phyloP scores from a whole-genome alignment of 139 green algal species.

The Haematococcus lacustris region DNA sequence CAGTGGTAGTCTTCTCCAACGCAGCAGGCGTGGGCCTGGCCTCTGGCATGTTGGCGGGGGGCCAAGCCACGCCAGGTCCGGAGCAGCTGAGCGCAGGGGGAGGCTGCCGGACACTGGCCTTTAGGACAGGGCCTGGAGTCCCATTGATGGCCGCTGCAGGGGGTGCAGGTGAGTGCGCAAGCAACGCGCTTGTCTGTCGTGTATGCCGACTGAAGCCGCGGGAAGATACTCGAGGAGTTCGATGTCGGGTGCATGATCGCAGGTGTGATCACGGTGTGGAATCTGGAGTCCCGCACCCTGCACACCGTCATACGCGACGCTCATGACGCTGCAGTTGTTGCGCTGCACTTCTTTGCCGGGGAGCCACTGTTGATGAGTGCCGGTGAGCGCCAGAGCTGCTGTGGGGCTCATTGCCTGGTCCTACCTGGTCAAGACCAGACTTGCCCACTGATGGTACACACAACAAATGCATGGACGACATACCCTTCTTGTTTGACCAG shows the following conservation, averaged over 20 bases:
- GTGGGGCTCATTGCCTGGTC: too few relatives aligned
- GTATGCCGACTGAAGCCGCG: too few relatives aligned
- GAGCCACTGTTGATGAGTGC: constrained; percentile 83
- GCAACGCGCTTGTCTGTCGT: too few relatives aligned
- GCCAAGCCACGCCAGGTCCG: too few relatives aligned
- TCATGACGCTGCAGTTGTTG: constrained; percentile 61
- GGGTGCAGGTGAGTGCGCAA: constrained; percentile 17
- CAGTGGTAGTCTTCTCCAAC: constrained; percentile 54
- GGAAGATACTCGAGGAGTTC: too few relatives aligned
- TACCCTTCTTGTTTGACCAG: too few relatives aligned
- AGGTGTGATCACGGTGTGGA: constrained; percentile 85
- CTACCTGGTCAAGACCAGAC: too few relatives aligned
- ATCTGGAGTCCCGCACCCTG: constrained; percentile 78
- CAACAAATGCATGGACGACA: too few relatives aligned
- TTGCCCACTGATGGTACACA: too few relatives aligned
- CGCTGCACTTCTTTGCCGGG: constrained; percentile 62
- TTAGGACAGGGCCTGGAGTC: constrained; percentile 43
- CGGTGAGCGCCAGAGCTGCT: too few relatives aligned
- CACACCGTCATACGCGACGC: constrained; percentile 67
- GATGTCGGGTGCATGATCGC: too few relatives aligned
- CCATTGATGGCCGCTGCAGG: constrained; percentile 79
- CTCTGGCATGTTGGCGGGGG: constrained; percentile 15
- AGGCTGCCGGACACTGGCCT: constrained; percentile 15
- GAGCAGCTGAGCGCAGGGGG: too few relatives aligned
- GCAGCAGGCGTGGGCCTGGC: constrained; percentile 54